Conservation (phyloP, 768 basidiomycete species). For the Hydnomerulius pinastri region DNA sequence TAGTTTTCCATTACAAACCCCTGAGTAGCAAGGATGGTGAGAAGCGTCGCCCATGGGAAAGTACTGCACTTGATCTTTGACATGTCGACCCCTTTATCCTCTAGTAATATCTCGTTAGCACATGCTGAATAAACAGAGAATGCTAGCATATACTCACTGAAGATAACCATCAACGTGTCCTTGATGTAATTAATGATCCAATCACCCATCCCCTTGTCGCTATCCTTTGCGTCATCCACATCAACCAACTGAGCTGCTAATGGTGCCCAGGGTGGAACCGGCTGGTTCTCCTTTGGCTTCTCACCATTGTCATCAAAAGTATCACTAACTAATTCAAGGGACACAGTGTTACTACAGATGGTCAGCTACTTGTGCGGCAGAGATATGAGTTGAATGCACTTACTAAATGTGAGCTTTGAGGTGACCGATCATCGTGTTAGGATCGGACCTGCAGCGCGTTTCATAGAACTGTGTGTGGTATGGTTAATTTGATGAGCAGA, state of each 20-base stretch:
- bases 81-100: neutral
- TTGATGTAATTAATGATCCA: too few species aligned
- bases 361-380: neutral
- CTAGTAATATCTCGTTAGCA: too few species aligned
- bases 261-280: too few species aligned
- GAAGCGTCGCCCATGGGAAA: neutral
- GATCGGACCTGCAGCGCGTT: neutral
- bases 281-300: too few species aligned
- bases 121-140: too few species aligned
- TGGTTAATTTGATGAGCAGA: neutral
- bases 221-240: too few species aligned
- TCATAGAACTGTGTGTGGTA: conserved; percentile 6
- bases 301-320: neutral
- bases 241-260: too few species aligned
- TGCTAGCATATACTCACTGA: neutral
- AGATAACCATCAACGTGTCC: neutral
- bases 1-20: neutral
- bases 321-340: neutral
- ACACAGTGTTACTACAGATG: neutral
- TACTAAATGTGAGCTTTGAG: conserved; percentile 13
- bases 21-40: neutral
- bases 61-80: neutral
- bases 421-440: conserved; percentile 1
- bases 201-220: too few species aligned
- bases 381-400: neutral